Evolutionary conservation across 805 yeast species (phyloP), one percentile per base, ranked within the genome.

Genomic region (Yarrowia hollandica): DNA sequence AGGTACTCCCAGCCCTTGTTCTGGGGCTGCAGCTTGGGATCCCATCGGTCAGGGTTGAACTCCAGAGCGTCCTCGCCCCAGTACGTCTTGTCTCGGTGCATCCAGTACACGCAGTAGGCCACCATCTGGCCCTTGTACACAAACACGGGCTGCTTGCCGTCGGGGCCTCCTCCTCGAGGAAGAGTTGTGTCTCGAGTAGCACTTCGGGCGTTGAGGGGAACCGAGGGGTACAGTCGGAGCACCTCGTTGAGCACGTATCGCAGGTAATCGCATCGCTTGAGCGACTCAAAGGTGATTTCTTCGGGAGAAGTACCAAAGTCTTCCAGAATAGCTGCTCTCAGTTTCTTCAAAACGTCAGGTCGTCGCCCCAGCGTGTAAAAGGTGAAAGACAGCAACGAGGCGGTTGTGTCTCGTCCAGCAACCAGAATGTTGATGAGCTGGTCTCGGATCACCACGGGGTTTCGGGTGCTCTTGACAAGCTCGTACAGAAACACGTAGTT

Each of bases 321-420:
- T 11, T 64, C 67, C 0, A 74, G 60, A 5, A 80, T 69, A 25
- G 71, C 75, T 28, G 65, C 67, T 56, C 79, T 73, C 60, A 80
- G 71, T 59, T 68, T 67, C 19, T 62, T 39, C 57, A 63, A 67
- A 15, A 67, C 65, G 4, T 65, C 60, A 23, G 67, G 66, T 64
- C 78, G 67, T 59, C 78, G 70, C 8, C 79, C 75, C 44, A 80
- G 72, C 64, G 78, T 78, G 63, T 69, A 77, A 46, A 79, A 70
- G 18, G 74, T 66, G 65, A 74, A 78, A 10, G 80, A 74, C 56
- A 80, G 72, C 33, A 78, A 68, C 3, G 78, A 76, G 7, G 83
- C 82, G 10, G 84, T 80, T 39, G 83, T 80, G 64, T 80, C 83
- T 64, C 84, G 73, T 22, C 82, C 83, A 10, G 84, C 84, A 15